Conservation (phyloP, 1,284 basidiomycete species). For the Trichosporon ovoides region DNA sequence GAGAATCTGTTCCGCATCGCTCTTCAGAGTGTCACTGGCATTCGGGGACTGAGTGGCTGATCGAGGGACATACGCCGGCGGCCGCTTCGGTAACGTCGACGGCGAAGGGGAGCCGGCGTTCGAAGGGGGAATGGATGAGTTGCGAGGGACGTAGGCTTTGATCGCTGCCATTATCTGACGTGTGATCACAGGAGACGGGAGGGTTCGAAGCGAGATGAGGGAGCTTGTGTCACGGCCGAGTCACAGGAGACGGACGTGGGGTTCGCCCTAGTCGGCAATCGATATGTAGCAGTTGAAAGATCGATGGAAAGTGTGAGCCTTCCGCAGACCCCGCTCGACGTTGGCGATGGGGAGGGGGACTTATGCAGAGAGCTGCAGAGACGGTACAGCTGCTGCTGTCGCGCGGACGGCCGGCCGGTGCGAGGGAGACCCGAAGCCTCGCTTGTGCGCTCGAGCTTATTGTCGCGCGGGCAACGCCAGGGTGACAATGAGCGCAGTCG, state of each 20-base stretch:
- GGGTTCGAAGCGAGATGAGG: neutral
- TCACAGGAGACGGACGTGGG: neutral
- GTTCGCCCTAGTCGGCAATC: neutral
- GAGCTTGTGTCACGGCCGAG: neutral
- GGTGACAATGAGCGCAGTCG: neutral
- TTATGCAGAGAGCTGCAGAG: neutral
- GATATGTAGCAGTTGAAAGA: too few relatives aligned
- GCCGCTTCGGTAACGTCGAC: slow-evolving; percentile 1
- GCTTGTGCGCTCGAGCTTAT: slow-evolving; percentile 1
- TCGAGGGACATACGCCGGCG: slow-evolving; percentile 13
- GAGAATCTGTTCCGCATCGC: slow-evolving; percentile 27
- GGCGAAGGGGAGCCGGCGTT: slow-evolving; percentile 10
- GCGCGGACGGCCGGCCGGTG: neutral
- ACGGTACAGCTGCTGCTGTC: neutral
- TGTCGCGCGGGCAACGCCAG: neutral
- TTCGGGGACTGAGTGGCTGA: slow-evolving; percentile 8
- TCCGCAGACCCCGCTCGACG: neutral
- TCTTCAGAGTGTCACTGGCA: slow-evolving; percentile 22
- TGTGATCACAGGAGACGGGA: neutral
- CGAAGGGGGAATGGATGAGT: slow-evolving; percentile 16
- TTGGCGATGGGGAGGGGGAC: neutral
- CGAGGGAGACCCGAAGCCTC: neutral
- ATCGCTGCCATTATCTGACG: slow-evolving; percentile 15
- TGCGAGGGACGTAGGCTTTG: slow-evolving; percentile 21
- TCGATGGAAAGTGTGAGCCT: neutral